Evolutionary conservation across 129 eudicot genomes (phyloP).

Genomic region (Artemisia annua): DNA sequence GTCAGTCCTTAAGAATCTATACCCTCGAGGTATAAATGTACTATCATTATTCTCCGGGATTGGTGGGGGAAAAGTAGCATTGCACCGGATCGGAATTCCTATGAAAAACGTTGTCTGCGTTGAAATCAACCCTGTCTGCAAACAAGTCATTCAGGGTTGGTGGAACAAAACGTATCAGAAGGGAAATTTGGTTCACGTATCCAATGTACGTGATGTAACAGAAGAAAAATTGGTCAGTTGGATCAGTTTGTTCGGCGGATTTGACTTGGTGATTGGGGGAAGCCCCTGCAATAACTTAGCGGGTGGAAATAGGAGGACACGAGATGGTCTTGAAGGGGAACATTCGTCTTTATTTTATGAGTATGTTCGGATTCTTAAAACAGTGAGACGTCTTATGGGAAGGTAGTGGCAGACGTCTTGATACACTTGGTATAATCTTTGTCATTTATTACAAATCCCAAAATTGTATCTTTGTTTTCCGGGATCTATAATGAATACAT

Average conservation of each 20-base stretch:
- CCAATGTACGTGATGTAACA: slow-evolving; percentile 14
- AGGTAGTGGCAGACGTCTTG: background rate
- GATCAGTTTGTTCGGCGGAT: slow-evolving; percentile 31
- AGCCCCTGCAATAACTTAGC: slow-evolving; percentile 51
- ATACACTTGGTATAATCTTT: too few relatives aligned
- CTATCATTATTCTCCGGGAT: slow-evolving; percentile 6
- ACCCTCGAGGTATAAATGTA: background rate
- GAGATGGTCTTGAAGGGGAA: slow-evolving; percentile 43
- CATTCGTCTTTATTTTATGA: slow-evolving; percentile 45
- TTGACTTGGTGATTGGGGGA: slow-evolving; percentile 54
- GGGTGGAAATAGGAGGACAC: slow-evolving; percentile 37
- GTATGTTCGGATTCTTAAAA: slow-evolving; percentile 39
- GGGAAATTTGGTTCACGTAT: slow-evolving; percentile 30
- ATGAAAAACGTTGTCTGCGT: slow-evolving; percentile 45
- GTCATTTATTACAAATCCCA: too few relatives aligned
- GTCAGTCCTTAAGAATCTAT: slow-evolving; percentile 22
- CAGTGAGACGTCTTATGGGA: slow-evolving; percentile 23
- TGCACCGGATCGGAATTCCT: slow-evolving; percentile 23
- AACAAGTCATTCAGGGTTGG: slow-evolving; percentile 26
- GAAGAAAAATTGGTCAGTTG: background rate
- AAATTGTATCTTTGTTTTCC: too few relatives aligned
- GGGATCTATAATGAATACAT: too few relatives aligned
- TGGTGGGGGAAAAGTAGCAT: slow-evolving; percentile 4
- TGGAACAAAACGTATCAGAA: slow-evolving; percentile 42
- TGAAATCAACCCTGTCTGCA: slow-evolving; percentile 27